A percentile compares a stretch with the other conserved stretches of the same genome.
Conservation (phyloP, 2,329 filamentous ascomycete genomes). For the Clonostachys chloroleuca region DNA sequence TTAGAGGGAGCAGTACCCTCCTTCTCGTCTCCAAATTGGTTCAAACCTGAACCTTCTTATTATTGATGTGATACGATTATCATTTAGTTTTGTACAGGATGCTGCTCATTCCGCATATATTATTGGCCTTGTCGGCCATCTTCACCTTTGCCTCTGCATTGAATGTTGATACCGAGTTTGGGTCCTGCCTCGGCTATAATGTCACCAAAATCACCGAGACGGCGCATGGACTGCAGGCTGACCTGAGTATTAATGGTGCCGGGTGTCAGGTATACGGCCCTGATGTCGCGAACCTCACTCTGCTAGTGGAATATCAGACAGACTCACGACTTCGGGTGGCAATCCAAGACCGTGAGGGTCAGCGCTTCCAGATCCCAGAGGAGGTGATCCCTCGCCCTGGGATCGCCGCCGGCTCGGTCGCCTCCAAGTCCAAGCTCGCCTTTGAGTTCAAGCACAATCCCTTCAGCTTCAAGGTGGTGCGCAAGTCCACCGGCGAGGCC, state of each 20-base stretch:
- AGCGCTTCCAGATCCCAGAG: constrained; percentile 67
- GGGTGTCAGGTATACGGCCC: constrained; percentile 2
- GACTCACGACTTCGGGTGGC: constrained; percentile 61
- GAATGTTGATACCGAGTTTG: background rate
- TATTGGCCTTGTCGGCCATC: constrained; percentile 5
- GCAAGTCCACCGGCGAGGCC: constrained; percentile 55
- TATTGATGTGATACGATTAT: no score
- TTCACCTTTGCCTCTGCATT: constrained; percentile 29
- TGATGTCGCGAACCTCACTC: constrained; percentile 17
- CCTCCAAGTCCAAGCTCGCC: constrained; percentile 31
- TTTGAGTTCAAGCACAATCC: constrained; percentile 25
- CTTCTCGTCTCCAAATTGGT: no score
- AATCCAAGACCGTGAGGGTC: constrained; percentile 59
- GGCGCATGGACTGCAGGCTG: constrained; percentile 40
- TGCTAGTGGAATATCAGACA: constrained; percentile 66
- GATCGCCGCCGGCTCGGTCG: background rate
- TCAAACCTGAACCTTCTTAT: no score
- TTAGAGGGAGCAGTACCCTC: no score
- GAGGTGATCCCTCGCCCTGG: constrained; percentile 55
- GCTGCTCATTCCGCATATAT: no score
- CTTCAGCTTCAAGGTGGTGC: constrained; percentile 63
- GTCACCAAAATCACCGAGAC: constrained; percentile 50
- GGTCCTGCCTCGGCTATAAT: constrained; percentile 56
- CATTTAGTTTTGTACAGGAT: no score
- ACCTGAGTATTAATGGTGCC: background rate